phyloP scores from a whole-genome alignment of 2,329 filamentous ascomycete species.

The Xenoacremonium recifei region DNA sequence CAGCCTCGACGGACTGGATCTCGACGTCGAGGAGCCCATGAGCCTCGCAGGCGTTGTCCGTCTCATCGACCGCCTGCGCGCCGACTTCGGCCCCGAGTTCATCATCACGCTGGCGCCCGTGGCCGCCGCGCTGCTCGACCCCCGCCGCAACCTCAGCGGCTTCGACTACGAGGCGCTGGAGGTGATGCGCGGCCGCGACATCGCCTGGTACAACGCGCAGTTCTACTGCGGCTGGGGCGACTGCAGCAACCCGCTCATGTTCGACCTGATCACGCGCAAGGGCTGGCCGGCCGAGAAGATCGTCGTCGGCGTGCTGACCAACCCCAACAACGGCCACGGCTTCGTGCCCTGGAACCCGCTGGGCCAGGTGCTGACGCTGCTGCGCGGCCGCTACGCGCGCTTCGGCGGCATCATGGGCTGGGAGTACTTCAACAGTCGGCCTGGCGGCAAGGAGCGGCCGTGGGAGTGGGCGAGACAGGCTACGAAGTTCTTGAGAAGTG shows the following conservation, averaged over 20 bases:
- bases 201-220: conserved; percentile 87
- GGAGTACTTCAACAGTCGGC: conserved; percentile 88
- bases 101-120: conserved; percentile 82
- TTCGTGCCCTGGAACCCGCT: conserved; percentile 50
- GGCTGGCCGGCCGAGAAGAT: conserved; percentile 75
- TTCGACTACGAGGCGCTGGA: conserved; percentile 80
- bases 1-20: conserved; percentile 67
- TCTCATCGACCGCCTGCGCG: conserved; percentile 64
- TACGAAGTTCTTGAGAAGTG: conserved; percentile 43
- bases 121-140: conserved; percentile 64
- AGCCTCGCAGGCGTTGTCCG: conserved; percentile 64
- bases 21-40: conserved; percentile 79
- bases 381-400: conserved; percentile 52
- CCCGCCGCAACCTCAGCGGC: conserved; percentile 66
- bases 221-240: conserved; percentile 91
- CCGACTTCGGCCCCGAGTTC: conserved; percentile 68
- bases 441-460: conserved; percentile 59
- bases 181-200: conserved; percentile 59
- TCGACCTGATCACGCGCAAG: conserved; percentile 50
- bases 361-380: conserved; percentile 38
- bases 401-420: conserved; percentile 93
- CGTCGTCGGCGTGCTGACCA: conserved; percentile 79
- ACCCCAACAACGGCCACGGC: conserved; percentile 66
- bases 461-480: conserved; percentile 79
- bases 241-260: conserved; percentile 44